Base-by-base conservation (phyloP, 495 filamentous ascomycete species). In the Annulohypoxylon stygium region DNA sequence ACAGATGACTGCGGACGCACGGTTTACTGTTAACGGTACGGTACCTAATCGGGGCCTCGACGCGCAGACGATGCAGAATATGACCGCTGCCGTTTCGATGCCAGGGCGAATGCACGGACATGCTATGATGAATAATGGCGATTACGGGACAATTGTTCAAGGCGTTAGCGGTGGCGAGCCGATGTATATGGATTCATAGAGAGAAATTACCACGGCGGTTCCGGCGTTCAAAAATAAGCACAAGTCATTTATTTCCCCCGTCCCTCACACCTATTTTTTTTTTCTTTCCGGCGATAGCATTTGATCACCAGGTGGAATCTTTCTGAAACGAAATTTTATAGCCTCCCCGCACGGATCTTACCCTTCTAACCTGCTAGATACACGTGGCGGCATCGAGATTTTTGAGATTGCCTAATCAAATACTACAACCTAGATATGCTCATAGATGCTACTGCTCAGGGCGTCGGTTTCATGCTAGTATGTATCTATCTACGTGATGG, bases 121-220 rank as follows among this genome's bases (percentile, higher is more conserved):
- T 62, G 58, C 72, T 25, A 70, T 75, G 63, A 73, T 77, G 68
- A 76, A 71, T 75, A 77, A 71, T 64, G 75, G 70, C 30, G 76
- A 77, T 62, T 77, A 75, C 65, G 70, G 70, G 65, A 55, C 71
- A 33, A 57, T 71, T 65, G 75, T 81, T 70, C 79, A 82, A 54
- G 78, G 78, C 47, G 77, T 81, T 67, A 73, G 67, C 61, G 75
- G 76, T 20, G 75, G 76, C 62, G 81, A 83, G n/a, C 76, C 78
- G 14, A 83, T 83, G 81, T 83, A 80, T 65, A 78, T 81, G 73
- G 80, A 81, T 47, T 78, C 61, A 78, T 57, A 65, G 53, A 75
- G 51, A 14, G 51, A 14, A 60, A 30, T 26, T 18, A 25, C 53
- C 59, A 67, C 34, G 36, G 34, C 23, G 71, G 58, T 57, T 50